Evolutionary conservation across 352 stramenopile species (phyloP), one percentile per base, ranked within the genome.

Genomic region (Phytophthora hybrid): DNA sequence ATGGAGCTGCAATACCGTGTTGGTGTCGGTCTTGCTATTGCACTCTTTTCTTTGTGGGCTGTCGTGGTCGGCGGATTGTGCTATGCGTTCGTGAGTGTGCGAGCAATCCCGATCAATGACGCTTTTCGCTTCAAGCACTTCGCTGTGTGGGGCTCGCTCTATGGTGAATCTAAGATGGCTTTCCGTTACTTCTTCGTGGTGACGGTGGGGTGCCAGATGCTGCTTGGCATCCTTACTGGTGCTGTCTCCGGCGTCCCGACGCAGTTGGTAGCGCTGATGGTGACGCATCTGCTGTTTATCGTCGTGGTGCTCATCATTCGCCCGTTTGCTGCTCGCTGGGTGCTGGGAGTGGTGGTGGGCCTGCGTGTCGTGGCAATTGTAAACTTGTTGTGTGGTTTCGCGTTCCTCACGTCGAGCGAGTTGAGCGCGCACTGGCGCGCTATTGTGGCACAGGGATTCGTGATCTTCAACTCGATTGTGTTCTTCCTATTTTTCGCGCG

Each of bases 161-260:
- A 93, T 56, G 84, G 79, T 1, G 80, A 88, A 56, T 74, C 68
- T 7, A 89, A 83, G 55, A 82, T 83, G 59, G 44, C 66, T 16
- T 81, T 84, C 47, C 86, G 88, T 1, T 90, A 88, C 58, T 93
- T 92, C 56, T 92, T 93, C 59, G 74, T 89, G 4, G 77, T 84
- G 19, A 69, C 81, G 7, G 73, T 80, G 46, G 52, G 83, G 10
- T 86, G 89, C 57, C 81, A 93, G 51, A 74, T 78, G 13, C 56
- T 88, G 23, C 79, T 80, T 14, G 88, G 86, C 46, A 63, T 87
- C 11, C 14, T 92, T 21, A 82, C 88, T 23, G 88, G 86, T 13
- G 69, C 74, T 16, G 73, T 92, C 18, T 75, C 78, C 29, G 72
- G 81, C 44, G 69, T 78, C 1, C 77, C 84, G 13, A 76, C 75